phyloP scores from a whole-genome alignment of 139 green algal genomes.

The Coelastrella sp. region DNA sequence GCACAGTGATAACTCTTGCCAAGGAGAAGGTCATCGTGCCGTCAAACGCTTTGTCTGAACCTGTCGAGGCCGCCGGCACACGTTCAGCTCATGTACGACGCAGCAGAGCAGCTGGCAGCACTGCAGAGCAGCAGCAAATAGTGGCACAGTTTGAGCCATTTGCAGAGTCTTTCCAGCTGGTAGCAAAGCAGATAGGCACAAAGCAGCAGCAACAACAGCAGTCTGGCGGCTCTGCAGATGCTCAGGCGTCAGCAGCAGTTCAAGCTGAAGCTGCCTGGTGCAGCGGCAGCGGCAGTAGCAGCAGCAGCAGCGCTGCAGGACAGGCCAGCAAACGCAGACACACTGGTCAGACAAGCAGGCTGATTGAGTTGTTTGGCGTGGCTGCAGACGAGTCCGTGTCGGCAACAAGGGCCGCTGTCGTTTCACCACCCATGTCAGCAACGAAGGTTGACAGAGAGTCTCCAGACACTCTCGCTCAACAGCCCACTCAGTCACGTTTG shows the following conservation, averaged over 20 bases:
- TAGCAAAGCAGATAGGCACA: background rate
- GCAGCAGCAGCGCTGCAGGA: background rate
- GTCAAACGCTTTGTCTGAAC: conserved; percentile 13
- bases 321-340: background rate
- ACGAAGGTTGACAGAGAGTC: background rate
- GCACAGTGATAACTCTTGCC: background rate
- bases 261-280: background rate
- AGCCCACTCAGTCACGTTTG: background rate
- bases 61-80: background rate
- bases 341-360: background rate
- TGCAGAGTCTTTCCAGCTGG: background rate
- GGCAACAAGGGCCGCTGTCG: background rate
- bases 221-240: background rate
- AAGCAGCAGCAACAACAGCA: conserved; percentile 26
- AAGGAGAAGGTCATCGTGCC: background rate
- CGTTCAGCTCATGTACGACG: background rate
- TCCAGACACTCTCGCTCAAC: background rate
- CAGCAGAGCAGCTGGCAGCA: background rate
- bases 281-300: conserved; percentile 3
- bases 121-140: background rate
- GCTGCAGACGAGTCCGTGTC: background rate
- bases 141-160: conserved; percentile 21
- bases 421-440: background rate
- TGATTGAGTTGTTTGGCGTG: conserved; percentile 15
- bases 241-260: background rate